Percentiles rank a stretch among this genome's conserved stretches.
These are phyloP conservation scores for Dendryphion nanum DNA, from an alignment of 2,329 filamentous ascomycete genomes.

Conservation along the genomic window DNA sequence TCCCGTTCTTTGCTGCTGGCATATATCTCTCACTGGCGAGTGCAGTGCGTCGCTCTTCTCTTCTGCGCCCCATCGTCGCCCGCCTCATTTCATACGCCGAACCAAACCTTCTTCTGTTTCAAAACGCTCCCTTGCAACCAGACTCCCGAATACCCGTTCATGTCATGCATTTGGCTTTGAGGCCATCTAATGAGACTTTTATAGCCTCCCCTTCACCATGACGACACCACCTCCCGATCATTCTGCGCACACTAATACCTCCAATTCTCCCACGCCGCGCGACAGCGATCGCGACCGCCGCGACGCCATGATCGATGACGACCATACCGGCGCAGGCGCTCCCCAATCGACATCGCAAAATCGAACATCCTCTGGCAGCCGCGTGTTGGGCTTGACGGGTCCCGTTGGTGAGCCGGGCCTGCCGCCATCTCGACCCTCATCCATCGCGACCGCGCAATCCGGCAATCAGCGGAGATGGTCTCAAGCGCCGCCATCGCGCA, in stretches of 20 bases:
- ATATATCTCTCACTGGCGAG: slow-evolving; percentile 3
- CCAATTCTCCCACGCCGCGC: slow-evolving; percentile 29
- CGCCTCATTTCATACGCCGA: slow-evolving; percentile 4
- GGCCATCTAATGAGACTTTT: slow-evolving; percentile 19
- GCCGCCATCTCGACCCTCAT: slow-evolving; percentile 47
- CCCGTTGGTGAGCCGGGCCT: slow-evolving; percentile 49
- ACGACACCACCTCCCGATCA: slow-evolving; percentile 21
- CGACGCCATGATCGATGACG: slow-evolving; percentile 55
- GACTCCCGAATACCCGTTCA: slow-evolving; percentile 14
- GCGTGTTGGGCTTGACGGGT: slow-evolving; percentile 42
- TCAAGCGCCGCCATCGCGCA: slow-evolving; percentile 57
- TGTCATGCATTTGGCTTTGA: slow-evolving; percentile 34
- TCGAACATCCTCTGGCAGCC: slow-evolving; percentile 35
- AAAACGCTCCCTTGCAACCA: slow-evolving; percentile 11
- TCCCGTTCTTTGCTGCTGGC: slow-evolving; percentile 3
- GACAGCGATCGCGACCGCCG: slow-evolving; percentile 70
- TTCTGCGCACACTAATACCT: slow-evolving; percentile 10
- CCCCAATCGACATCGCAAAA: slow-evolving; percentile 19
- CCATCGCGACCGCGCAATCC: slow-evolving; percentile 39
- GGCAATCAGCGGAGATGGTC: slow-evolving; percentile 51
- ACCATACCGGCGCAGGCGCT: slow-evolving; percentile 24
- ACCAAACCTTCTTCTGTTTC: slow-evolving; percentile 9
- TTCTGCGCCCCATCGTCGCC: slow-evolving; percentile 22
- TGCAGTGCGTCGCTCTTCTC: slow-evolving; percentile 2
- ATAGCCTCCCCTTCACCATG: slow-evolving; percentile 30